A percentile compares a stretch with the other conserved stretches of the same genome.
phyloP scores from a whole-genome alignment of 2,329 filamentous ascomycete genomes.

The Bipolaris cookei region DNA sequence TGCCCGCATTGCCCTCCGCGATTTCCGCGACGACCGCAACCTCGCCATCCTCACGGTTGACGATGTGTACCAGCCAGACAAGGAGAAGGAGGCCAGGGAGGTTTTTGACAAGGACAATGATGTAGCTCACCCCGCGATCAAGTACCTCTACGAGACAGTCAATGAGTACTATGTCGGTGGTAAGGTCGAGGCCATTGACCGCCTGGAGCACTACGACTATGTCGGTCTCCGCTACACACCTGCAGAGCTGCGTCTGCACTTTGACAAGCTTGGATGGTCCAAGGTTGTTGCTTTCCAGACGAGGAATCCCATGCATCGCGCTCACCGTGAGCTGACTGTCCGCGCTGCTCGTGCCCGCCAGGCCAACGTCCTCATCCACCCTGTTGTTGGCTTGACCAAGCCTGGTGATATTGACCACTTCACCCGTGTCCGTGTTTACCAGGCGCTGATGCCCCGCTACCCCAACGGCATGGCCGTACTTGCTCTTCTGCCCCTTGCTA shows the following conservation, averaged over 20 bases:
- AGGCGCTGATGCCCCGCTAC: constrained; percentile 93
- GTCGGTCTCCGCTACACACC: constrained; percentile 94
- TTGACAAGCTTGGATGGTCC: constrained; percentile 99
- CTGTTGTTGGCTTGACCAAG: constrained; percentile 97
- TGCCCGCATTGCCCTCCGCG: constrained; percentile 83
- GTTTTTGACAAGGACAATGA: constrained; percentile 95
- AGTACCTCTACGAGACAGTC: constrained; percentile 81
- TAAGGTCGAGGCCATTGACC: constrained; percentile 93
- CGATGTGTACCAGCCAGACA: constrained; percentile 94
- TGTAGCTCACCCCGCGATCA: constrained; percentile 88
- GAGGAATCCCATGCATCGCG: constrained; percentile 95
- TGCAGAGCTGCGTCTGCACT: constrained; percentile 91
- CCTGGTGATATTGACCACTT: constrained; percentile 99
- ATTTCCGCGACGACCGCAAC: constrained; percentile 95
- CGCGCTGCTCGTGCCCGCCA: constrained; percentile 93
- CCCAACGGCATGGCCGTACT: constrained; percentile 99
- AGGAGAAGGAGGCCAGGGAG: constrained; percentile 90
- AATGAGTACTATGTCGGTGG: constrained; percentile 93
- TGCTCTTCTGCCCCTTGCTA: constrained; percentile 91
- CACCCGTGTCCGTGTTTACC: constrained; percentile 97
- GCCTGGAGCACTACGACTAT: constrained; percentile 98
- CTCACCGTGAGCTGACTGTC: constrained; percentile 96
- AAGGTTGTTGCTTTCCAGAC: constrained; percentile 99
- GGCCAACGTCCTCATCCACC: constrained; percentile 98
- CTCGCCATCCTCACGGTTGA: constrained; percentile 94